Evolutionary conservation across 495 filamentous ascomycete genomes (phyloP).

Genomic region (Neurospora pannonica): DNA sequence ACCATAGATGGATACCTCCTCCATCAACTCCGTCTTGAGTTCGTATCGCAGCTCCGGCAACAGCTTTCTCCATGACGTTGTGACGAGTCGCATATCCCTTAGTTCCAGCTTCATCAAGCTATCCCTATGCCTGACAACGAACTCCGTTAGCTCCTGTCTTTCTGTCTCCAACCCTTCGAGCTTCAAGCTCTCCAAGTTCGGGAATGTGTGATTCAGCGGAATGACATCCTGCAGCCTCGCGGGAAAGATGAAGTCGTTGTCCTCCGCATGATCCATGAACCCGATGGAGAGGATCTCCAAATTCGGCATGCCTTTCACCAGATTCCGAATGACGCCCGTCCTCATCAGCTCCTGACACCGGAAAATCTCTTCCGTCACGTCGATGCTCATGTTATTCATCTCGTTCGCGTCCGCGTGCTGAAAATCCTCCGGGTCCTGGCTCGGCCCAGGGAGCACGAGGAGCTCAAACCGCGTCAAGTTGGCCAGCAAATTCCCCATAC

Average conservation of each 20-base stretch:
- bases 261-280: background rate
- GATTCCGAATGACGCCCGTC: background rate
- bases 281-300: background rate
- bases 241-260: background rate
- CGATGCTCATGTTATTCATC: background rate
- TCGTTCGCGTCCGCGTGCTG: background rate
- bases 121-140: background rate
- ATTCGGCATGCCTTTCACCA: background rate
- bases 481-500: background rate
- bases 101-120: background rate
- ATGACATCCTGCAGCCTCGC: background rate
- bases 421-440: background rate
- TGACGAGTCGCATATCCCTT: background rate
- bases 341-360: background rate
- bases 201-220: background rate
- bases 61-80: background rate
- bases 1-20: background rate
- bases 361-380: background rate
- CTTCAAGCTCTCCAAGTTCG: background rate
- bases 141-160: background rate
- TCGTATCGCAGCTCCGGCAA: background rate
- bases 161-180: background rate
- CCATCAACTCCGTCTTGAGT: background rate
- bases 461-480: background rate
- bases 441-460: background rate